phyloP scores from a whole-genome alignment of 1,284 basidiomycete species.

The Cryptococcus deneoformans region DNA sequence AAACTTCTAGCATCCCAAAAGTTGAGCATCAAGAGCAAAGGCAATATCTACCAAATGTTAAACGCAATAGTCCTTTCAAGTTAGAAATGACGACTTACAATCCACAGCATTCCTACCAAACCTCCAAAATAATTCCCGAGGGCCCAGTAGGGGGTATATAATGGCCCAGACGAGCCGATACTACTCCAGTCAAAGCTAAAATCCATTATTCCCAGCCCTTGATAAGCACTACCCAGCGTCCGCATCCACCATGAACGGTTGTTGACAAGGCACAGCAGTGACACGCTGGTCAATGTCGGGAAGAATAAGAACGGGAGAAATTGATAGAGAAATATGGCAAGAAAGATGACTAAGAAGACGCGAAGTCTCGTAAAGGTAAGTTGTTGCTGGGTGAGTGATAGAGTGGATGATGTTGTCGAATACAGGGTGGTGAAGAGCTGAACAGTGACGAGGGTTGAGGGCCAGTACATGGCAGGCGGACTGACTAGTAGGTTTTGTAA shows the following conservation, averaged over 20 bases:
- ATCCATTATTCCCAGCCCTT: conserved; percentile 53
- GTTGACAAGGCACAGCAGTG: conserved; percentile 52
- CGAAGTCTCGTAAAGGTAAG: conserved; percentile 48
- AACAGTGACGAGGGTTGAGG: conserved; percentile 52
- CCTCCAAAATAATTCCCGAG: conserved; percentile 50
- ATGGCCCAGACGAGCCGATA: conserved; percentile 50
- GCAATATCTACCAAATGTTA: conserved; percentile 35
- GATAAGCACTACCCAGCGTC: conserved; percentile 53
- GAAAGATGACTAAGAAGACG: conserved; percentile 51
- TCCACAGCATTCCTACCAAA: conserved; percentile 51
- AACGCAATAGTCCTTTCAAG: no score
- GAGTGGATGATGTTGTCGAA: conserved; percentile 27
- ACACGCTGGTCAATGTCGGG: conserved; percentile 53
- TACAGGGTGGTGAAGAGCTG: conserved; percentile 56
- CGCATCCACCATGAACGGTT: conserved; percentile 49
- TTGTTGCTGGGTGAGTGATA: conserved; percentile 18
- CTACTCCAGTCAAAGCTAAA: conserved; percentile 55
- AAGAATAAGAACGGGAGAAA: conserved; percentile 54
- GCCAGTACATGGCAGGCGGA: conserved; percentile 51
- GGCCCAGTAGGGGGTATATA: conserved; percentile 55
- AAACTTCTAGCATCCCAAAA: conserved; percentile 52
- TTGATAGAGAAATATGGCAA: conserved; percentile 50
- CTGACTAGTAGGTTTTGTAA: conserved; percentile 48
- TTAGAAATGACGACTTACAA: conserved; percentile 31
- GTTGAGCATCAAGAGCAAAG: conserved; percentile 51